These are phyloP conservation scores for Prunus campanulata DNA, from an alignment of 306 rosid genomes.

Conservation along the genomic window DNA sequence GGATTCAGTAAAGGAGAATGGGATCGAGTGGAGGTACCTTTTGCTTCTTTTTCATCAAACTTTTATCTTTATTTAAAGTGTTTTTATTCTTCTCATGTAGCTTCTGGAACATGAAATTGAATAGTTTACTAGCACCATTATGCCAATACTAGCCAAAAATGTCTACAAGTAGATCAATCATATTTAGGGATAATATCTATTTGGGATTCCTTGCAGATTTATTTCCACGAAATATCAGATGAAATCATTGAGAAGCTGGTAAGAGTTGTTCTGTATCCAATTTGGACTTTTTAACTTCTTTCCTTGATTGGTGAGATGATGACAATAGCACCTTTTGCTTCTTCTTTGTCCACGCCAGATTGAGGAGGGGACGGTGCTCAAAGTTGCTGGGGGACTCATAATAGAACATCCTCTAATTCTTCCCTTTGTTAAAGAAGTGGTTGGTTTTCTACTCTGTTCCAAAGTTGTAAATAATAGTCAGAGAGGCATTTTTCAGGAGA, in stretches of 20 bases:
- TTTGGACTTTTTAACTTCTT: slow-evolving; percentile 16
- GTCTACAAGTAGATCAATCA: neutral
- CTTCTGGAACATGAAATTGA: slow-evolving; percentile 1
- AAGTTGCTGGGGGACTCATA: slow-evolving; percentile 90
- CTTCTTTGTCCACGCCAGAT: slow-evolving; percentile 37
- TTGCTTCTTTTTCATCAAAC: slow-evolving; percentile 3
- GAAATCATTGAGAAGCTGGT: slow-evolving; percentile 85
- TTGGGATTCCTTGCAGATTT: slow-evolving; percentile 56
- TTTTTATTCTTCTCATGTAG: neutral
- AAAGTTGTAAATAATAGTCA: neutral
- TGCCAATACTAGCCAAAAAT: neutral
- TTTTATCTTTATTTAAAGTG: neutral
- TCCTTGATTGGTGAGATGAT: slow-evolving; percentile 5
- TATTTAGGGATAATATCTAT: slow-evolving; percentile 20
- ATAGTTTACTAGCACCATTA: neutral
- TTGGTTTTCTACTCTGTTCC: slow-evolving; percentile 44
- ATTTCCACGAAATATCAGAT: slow-evolving; percentile 86
- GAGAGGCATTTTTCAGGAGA: neutral
- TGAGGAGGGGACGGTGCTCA: slow-evolving; percentile 81
- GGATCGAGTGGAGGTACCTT: slow-evolving; percentile 79
- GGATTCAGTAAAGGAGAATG: slow-evolving; percentile 86
- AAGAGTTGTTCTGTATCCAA: slow-evolving; percentile 25
- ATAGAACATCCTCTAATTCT: slow-evolving; percentile 84
- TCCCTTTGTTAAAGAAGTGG: slow-evolving; percentile 87
- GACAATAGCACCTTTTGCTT: neutral